Conservation (phyloP, 179 eudicot species). For the Spergularia azorica region DNA sequence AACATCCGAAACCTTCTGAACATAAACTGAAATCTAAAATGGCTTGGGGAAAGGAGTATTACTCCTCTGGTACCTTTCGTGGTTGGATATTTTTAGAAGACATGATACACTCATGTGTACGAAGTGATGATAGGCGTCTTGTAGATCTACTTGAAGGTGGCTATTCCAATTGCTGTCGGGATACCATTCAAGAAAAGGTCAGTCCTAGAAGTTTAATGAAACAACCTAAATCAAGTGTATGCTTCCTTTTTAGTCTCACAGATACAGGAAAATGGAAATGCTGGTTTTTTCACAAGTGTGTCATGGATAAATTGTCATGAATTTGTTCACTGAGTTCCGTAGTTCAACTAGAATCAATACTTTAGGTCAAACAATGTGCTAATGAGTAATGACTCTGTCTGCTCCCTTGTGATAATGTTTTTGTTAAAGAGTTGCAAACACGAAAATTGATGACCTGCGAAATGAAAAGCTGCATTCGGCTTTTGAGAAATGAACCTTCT, state of each 20-base stretch:
- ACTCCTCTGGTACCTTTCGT: conserved; percentile 31
- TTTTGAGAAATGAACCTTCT: not conserved
- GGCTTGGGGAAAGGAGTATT: conserved; percentile 23
- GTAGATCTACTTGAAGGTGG: conserved; percentile 40
- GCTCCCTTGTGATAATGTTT: not conserved
- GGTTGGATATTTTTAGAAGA: conserved; percentile 69
- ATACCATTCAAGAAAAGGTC: conserved; percentile 38
- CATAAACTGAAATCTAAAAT: conserved; percentile 23
- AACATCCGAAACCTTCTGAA: conserved; percentile 22
- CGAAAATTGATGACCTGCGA: not conserved
- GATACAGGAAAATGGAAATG: not conserved
- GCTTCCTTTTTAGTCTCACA: conserved; percentile 1
- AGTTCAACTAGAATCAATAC: conserved; percentile 2
- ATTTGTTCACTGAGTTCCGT: not conserved
- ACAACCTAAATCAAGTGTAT: conserved; percentile 28
- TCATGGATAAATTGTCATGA: not conserved
- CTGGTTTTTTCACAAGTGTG: not conserved
- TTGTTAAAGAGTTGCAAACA: not conserved
- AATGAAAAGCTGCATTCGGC: not conserved
- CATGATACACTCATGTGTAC: conserved; percentile 43
- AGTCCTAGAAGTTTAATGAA: conserved; percentile 33
- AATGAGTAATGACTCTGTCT: too few species aligned
- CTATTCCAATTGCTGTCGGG: conserved; percentile 32
- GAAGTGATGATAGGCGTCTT: conserved; percentile 43
- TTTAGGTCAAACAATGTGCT: not conserved